Conservation (phyloP, 163 green algal genomes). For the Scenedesmus sp. region DNA sequence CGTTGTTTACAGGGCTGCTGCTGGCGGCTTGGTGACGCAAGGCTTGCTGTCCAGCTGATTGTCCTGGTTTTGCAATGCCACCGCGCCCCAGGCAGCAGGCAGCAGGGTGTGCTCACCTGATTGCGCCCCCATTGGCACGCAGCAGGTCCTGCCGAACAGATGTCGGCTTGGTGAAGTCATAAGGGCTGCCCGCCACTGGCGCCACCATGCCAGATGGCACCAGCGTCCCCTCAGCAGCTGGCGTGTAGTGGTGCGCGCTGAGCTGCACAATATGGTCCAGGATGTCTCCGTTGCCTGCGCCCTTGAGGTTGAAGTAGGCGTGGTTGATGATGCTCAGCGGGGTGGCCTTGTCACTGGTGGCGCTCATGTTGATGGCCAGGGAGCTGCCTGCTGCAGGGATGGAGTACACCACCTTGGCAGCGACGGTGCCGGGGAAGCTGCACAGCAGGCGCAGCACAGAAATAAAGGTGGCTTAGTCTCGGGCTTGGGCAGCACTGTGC, state of each 20-base stretch:
- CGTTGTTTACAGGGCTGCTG: no score
- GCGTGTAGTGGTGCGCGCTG: not conserved
- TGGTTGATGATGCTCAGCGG: slow-evolving; percentile 41
- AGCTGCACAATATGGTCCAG: slow-evolving; percentile 24
- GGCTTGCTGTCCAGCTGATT: no score
- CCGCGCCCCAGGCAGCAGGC: no score
- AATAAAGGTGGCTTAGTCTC: not conserved
- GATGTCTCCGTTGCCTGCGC: slow-evolving; percentile 18
- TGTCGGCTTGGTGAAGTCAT: slow-evolving; percentile 21
- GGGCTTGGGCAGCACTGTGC: no score
- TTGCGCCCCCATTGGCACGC: not conserved
- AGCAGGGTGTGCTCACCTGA: not conserved
- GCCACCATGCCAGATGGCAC: slow-evolving; percentile 6
- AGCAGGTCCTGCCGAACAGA: not conserved
- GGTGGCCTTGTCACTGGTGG: slow-evolving; percentile 45
- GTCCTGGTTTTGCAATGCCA: no score
- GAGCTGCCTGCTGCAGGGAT: not conserved
- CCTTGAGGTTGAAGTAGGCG: slow-evolving; percentile 53
- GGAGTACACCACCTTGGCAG: slow-evolving; percentile 2
- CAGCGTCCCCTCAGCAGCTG: not conserved
- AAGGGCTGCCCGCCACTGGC: not conserved
- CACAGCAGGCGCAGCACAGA: not conserved
- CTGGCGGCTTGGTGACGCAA: no score
- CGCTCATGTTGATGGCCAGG: slow-evolving; percentile 18
- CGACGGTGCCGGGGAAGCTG: slow-evolving; percentile 32